Base-by-base conservation (phyloP, 2,329 filamentous ascomycete species). In the Beauveria australis region DNA sequence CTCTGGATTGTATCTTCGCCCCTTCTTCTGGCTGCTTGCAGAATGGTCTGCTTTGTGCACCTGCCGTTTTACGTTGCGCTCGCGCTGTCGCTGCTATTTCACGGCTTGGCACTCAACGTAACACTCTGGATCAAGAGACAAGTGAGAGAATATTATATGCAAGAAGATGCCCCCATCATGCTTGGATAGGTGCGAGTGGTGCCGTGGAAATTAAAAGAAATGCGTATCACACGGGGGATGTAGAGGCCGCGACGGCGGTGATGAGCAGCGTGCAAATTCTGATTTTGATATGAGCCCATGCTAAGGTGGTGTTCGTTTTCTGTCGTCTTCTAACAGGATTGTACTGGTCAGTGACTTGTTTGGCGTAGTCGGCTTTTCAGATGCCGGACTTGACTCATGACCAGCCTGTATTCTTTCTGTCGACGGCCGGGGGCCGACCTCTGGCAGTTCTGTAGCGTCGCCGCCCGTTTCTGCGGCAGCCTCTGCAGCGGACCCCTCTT, bases 71-170 rank as follows among this genome's bases (percentile, higher is more conserved):
- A 52, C 33, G 37, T 33, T 14, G 48, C 55, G 47, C 47, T 59
- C 1, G 56, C 47, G 24, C 10, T 52, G 24, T 52, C 56, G n/a
- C 26, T 59, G 7, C 7, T 46, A n/a, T 46, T 51, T 24, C 56
- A 59, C 10, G 56, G 56, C 46, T n/a, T 52, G 2, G 47, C 47
- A 40, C 56, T 46, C 10, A 59, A 52, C 30, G 24, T 26, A 40
- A 59, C 56, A 4, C 33, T 52, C 6, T 59, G 56, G 47, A 26
- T 59, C 22, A 59, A 59, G 26, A 49, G 37, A 40, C 47, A 52
- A 26, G 37, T 52, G 18, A 33, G 37, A 12, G 47, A 44, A 28
- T 52, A 59, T 9, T 59, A 46, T 16, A 52, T 59, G 47, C 56
- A 48, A 44, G 56, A 59, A 5, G 47, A 59, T 19, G 14, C 37